These are phyloP conservation scores for Pilatotrama ljubarskyi DNA, from an alignment of 768 basidiomycete genomes.

Conservation along the genomic window DNA sequence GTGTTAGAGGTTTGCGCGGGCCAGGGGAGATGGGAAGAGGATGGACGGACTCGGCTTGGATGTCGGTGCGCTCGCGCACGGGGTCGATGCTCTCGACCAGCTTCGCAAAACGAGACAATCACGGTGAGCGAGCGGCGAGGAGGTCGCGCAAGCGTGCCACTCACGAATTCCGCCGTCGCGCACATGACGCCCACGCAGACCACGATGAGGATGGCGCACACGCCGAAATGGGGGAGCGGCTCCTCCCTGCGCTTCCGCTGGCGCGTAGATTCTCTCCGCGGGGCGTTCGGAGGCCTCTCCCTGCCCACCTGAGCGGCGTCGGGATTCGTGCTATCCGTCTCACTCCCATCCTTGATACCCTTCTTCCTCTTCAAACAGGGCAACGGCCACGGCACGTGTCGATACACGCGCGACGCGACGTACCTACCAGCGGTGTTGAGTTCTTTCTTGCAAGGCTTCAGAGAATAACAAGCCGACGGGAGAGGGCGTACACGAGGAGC, in stretches of 20 bases:
- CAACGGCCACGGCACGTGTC: slow-evolving; percentile 68
- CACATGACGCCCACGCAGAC: slow-evolving; percentile 62
- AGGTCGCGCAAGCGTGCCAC: slow-evolving; percentile 11
- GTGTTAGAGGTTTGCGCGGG: neutral
- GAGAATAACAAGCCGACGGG: neutral
- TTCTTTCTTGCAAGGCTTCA: too few species aligned
- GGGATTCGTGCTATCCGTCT: too few species aligned
- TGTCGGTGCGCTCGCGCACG: slow-evolving; percentile 43
- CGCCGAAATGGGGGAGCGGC: slow-evolving; percentile 49
- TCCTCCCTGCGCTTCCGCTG: slow-evolving; percentile 27
- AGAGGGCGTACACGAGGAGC: slow-evolving; percentile 51
- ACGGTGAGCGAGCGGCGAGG: neutral
- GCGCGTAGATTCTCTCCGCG: too few species aligned
- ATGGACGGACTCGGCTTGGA: slow-evolving; percentile 50
- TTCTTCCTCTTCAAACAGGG: slow-evolving; percentile 31
- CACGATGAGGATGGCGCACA: slow-evolving; percentile 52
- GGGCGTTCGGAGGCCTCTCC: too few species aligned
- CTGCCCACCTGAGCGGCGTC: too few species aligned
- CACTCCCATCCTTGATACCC: neutral
- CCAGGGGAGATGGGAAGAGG: neutral
- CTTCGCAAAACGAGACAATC: slow-evolving; percentile 33
- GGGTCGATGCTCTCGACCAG: slow-evolving; percentile 64
- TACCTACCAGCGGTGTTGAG: slow-evolving; percentile 45
- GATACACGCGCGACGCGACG: slow-evolving; percentile 62
- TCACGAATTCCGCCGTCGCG: slow-evolving; percentile 70